These are phyloP conservation scores for Hippophae gyantsensis DNA, from an alignment of 306 rosid genomes.

Conservation along the genomic window DNA sequence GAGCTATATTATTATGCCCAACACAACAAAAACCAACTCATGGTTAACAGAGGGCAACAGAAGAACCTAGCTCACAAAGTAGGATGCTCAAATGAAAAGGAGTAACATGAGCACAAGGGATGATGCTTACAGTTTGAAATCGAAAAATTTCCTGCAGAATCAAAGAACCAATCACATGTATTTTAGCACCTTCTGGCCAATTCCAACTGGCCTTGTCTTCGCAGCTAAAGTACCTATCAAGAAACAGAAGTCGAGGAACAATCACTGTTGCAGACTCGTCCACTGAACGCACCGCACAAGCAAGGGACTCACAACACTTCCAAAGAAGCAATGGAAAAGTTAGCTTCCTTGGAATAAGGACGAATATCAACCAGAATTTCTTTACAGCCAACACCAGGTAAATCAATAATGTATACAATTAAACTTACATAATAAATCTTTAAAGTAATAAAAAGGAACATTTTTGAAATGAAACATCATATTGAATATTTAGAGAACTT, in stretches of 20 bases:
- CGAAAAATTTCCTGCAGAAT: conserved; percentile 66
- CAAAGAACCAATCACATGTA: conserved; percentile 71
- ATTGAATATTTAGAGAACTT: not conserved
- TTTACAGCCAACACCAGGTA: too few species aligned
- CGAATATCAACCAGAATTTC: not conserved
- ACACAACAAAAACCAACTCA: too few species aligned
- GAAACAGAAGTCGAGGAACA: conserved; percentile 75
- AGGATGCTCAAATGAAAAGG: not conserved
- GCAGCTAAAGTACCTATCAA: conserved; percentile 56
- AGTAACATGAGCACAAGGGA: not conserved
- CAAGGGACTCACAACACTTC: conserved; percentile 79
- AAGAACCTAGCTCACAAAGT: not conserved
- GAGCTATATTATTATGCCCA: too few species aligned
- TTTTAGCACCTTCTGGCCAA: conserved; percentile 53
- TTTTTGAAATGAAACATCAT: too few species aligned
- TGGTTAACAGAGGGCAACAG: not conserved
- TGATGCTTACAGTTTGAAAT: conserved; percentile 29
- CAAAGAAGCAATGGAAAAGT: conserved; percentile 16
- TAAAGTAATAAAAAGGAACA: too few species aligned
- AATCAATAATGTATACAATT: too few species aligned
- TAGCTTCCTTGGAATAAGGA: conserved; percentile 16
- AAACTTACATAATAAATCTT: too few species aligned
- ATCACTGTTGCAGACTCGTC: conserved; percentile 51
- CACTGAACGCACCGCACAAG: conserved; percentile 45
- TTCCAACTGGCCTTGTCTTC: conserved; percentile 67